Evolutionary conservation across 2,329 filamentous ascomycete species (phyloP).

Genomic region (Curvularia verruculosa): DNA sequence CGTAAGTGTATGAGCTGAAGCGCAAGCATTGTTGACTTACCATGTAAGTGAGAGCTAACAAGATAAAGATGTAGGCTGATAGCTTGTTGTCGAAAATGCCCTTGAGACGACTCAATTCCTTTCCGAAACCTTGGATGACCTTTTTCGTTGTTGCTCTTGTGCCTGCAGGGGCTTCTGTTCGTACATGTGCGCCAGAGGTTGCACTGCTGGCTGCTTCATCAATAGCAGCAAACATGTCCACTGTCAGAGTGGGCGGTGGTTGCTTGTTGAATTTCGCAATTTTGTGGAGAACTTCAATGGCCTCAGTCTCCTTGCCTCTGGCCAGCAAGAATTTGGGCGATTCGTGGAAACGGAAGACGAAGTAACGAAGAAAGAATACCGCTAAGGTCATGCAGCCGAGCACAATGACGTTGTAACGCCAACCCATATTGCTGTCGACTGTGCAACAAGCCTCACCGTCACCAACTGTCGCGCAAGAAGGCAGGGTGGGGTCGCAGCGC

Average conservation of each 20-base stretch:
- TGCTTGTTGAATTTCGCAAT: slow-evolving; percentile 39
- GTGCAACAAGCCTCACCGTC: slow-evolving; percentile 12
- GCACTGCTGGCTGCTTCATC: slow-evolving; percentile 22
- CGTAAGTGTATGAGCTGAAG: background rate
- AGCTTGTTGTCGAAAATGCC: slow-evolving; percentile 38
- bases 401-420: slow-evolving; percentile 38
- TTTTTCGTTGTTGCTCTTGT: slow-evolving; percentile 28
- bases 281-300: slow-evolving; percentile 35
- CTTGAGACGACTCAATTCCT: slow-evolving; percentile 35
- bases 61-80: slow-evolving; percentile 32
- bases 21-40: slow-evolving; percentile 1
- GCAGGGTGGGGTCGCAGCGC: slow-evolving; percentile 31
- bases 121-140: slow-evolving; percentile 28
- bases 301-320: slow-evolving; percentile 34
- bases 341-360: slow-evolving; percentile 40
- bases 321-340: slow-evolving; percentile 38
- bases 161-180: slow-evolving; percentile 5
- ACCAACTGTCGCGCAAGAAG: slow-evolving; percentile 20
- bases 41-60: slow-evolving; percentile 39
- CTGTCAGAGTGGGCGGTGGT: slow-evolving; percentile 29
- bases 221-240: slow-evolving; percentile 36
- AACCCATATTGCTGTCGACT: slow-evolving; percentile 37
- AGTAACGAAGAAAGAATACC: slow-evolving; percentile 37
- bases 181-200: background rate
- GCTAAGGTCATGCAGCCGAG: slow-evolving; percentile 36